These are phyloP conservation scores for Papiliotrema laurentii DNA, from an alignment of 1,284 basidiomycete species.

Conservation along the genomic window DNA sequence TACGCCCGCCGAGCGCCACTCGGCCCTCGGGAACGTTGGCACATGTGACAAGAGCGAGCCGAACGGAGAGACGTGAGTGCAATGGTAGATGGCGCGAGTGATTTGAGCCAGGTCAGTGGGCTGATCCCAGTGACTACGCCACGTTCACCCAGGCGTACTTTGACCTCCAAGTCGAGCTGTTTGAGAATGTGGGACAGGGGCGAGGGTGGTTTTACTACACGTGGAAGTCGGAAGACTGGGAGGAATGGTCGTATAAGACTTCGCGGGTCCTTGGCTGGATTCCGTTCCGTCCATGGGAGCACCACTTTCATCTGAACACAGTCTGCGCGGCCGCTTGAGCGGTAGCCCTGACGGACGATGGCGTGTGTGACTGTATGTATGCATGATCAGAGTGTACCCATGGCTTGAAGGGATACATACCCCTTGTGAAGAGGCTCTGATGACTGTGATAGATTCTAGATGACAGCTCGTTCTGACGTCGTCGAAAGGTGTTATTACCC, in stretches of 20 bases:
- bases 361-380: no score
- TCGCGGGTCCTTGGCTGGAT: conserved; percentile 79
- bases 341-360: not conserved
- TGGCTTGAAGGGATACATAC: no score
- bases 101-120: not conserved
- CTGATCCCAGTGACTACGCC: conserved; percentile 62
- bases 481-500: no score
- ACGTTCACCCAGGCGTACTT: conserved; percentile 73
- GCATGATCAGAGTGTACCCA: no score
- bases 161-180: conserved; percentile 64
- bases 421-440: no score
- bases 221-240: conserved; percentile 58
- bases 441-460: no score
- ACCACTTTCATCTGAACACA: conserved; percentile 48
- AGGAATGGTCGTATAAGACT: conserved; percentile 53
- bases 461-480: no score
- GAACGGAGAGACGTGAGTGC: not conserved
- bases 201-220: conserved; percentile 47
- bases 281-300: conserved; percentile 57
- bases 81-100: not conserved
- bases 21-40: not conserved
- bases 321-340: conserved; percentile 48
- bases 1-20: not conserved
- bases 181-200: conserved; percentile 36
- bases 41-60: not conserved